Conservation (phyloP, 176 grass and related monocot genomes). For the Oryza meyeriana region DNA sequence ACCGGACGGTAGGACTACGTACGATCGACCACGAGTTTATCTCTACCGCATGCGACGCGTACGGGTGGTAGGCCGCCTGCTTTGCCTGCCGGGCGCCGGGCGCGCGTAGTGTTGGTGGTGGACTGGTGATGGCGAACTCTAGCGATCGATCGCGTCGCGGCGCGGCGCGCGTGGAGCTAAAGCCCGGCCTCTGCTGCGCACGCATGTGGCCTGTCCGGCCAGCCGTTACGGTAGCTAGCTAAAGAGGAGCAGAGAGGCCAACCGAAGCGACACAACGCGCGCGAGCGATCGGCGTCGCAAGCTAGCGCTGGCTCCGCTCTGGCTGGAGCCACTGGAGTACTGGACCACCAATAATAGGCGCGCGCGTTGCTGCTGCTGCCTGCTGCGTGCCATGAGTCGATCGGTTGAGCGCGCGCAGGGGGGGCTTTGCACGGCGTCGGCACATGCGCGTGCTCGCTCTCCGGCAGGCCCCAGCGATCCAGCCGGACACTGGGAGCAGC, state of each 20-base stretch:
- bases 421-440: conserved; percentile 38
- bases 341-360: conserved; percentile 55
- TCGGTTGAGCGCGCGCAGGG: background rate
- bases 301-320: background rate
- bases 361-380: background rate
- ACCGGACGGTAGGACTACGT: background rate
- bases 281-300: background rate
- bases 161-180: background rate
- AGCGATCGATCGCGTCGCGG: background rate
- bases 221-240: background rate
- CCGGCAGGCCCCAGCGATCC: background rate
- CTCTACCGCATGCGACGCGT: background rate
- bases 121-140: no score
- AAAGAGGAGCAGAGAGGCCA: background rate
- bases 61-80: background rate
- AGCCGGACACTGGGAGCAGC: conserved; percentile 12
- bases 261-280: background rate
- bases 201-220: conserved; percentile 40
- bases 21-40: background rate
- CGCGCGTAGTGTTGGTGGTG: background rate
- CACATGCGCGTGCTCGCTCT: conserved; percentile 37
- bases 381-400: background rate
- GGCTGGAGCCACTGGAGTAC: conserved; percentile 9
- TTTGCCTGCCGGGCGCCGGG: background rate
- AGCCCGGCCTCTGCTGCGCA: background rate